Conservation (phyloP, 352 stramenopile species). For the Pythium phragmitis region DNA sequence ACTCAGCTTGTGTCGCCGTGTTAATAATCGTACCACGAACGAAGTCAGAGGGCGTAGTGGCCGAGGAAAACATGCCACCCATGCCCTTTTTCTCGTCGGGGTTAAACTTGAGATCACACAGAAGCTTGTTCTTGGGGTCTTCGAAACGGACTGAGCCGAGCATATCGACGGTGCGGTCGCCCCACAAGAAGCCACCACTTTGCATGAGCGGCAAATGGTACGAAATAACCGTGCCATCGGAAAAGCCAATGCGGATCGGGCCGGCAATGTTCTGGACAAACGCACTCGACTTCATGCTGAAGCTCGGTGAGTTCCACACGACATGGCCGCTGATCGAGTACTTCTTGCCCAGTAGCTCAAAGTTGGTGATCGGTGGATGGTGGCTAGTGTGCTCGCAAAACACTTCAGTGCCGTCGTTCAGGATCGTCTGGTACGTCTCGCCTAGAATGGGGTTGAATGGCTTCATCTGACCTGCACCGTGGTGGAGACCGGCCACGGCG, state of each 20-base stretch:
- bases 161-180: slow-evolving; percentile 80
- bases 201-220: slow-evolving; percentile 77
- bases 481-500: slow-evolving; percentile 72
- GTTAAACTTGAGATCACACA: slow-evolving; percentile 75
- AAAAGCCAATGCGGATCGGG: slow-evolving; percentile 68
- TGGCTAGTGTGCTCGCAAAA: slow-evolving; percentile 85
- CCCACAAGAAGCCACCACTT: slow-evolving; percentile 76
- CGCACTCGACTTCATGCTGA: slow-evolving; percentile 86
- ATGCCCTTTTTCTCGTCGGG: slow-evolving; percentile 86
- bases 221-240: slow-evolving; percentile 65
- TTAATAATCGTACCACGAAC: slow-evolving; percentile 69
- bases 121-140: slow-evolving; percentile 68
- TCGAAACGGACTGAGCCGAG: slow-evolving; percentile 68
- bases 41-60: slow-evolving; percentile 71
- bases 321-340: slow-evolving; percentile 72
- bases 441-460: slow-evolving; percentile 86
- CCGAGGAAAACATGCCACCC: slow-evolving; percentile 77
- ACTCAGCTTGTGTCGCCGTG: slow-evolving; percentile 52
- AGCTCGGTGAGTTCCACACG: slow-evolving; percentile 47
- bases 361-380: slow-evolving; percentile 84
- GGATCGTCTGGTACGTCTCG: slow-evolving; percentile 72
- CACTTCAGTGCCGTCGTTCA: slow-evolving; percentile 81
- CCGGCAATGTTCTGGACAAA: slow-evolving; percentile 79
- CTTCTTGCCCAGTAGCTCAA: slow-evolving; percentile 72
- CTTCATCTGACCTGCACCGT: slow-evolving; percentile 80